phyloP scores from a whole-genome alignment of 768 basidiomycete genomes.

The Mycena sanguinolenta region DNA sequence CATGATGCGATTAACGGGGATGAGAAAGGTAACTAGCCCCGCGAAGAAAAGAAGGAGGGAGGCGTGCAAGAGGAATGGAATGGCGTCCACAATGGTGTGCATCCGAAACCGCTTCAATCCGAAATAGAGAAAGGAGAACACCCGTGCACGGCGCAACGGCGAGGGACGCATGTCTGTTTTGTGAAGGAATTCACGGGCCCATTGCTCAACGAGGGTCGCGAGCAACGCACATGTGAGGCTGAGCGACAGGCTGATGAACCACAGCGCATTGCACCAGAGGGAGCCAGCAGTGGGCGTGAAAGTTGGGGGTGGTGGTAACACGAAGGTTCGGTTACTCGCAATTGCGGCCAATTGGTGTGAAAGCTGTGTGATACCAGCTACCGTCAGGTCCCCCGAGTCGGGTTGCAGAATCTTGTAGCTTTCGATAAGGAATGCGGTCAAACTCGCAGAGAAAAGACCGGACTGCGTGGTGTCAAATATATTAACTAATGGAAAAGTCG shows the following conservation, averaged over 20 bases:
- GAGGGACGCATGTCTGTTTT: constrained; percentile 7
- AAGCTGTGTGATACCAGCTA: neutral
- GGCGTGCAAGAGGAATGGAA: constrained; percentile 21
- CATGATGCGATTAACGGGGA: constrained; percentile 11
- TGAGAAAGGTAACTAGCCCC: constrained; percentile 16
- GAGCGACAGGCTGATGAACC: no score
- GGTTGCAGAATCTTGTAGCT: no score
- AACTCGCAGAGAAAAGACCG: constrained; percentile 28
- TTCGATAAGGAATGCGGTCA: no score
- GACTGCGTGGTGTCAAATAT: no score
- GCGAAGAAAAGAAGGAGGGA: constrained; percentile 23
- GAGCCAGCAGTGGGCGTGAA: neutral
- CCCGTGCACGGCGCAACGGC: constrained; percentile 5
- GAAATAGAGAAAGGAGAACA: constrained; percentile 21
- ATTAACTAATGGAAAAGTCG: no score
- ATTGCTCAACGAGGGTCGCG: no score
- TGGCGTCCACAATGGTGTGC: constrained; percentile 23
- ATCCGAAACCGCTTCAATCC: constrained; percentile 20
- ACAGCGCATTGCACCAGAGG: no score
- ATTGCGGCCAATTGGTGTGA: constrained; percentile 1
- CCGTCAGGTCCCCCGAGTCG: no score
- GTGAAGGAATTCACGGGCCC: constrained; percentile 12
- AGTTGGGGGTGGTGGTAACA: neutral
- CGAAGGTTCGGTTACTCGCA: neutral
- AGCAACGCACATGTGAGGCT: no score